A percentile compares a stretch with the other conserved stretches of the same genome.
Conservation (phyloP, 208 protist genomes). For the Wallacemonas sp. region DNA sequence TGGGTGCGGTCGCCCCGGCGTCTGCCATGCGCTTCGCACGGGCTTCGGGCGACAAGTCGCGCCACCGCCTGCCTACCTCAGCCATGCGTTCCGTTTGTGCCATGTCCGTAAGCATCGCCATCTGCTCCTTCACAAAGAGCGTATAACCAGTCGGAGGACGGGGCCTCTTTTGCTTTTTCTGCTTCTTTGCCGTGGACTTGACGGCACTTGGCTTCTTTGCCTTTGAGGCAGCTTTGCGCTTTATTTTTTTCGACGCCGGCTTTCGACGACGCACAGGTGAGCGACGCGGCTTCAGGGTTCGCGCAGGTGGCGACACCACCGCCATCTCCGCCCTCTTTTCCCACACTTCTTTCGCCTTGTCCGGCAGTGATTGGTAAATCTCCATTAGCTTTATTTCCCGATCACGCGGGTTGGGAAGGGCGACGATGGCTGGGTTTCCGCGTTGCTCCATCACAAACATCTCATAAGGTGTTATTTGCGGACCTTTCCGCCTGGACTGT, state of each 20-base stretch:
- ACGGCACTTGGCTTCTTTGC: no score
- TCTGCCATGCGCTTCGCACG: constrained; percentile 7
- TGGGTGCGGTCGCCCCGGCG: background rate
- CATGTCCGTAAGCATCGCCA: constrained; percentile 47
- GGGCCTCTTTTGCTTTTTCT: constrained; percentile 3
- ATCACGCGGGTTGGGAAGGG: constrained; percentile 39
- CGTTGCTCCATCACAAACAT: constrained; percentile 62
- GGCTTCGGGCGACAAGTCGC: constrained; percentile 32
- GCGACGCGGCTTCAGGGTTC: background rate
- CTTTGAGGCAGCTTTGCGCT: constrained; percentile 6
- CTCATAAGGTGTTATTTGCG: constrained; percentile 49
- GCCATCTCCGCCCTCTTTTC: constrained; percentile 13
- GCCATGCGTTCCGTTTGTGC: constrained; percentile 55
- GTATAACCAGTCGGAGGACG: constrained; percentile 35
- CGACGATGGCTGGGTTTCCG: constrained; percentile 52
- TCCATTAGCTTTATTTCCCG: constrained; percentile 51
- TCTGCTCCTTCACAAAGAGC: constrained; percentile 74
- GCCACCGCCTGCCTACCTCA: constrained; percentile 56
- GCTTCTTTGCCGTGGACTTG: constrained; percentile 6
- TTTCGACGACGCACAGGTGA: background rate
- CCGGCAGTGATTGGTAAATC: constrained; percentile 71
- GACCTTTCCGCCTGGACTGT: background rate
- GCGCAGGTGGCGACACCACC: background rate
- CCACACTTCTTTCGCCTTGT: constrained; percentile 44
- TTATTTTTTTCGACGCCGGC: constrained; percentile 14